Conservation (phyloP, 1,284 basidiomycete species). For the Puccinia triticina region DNA sequence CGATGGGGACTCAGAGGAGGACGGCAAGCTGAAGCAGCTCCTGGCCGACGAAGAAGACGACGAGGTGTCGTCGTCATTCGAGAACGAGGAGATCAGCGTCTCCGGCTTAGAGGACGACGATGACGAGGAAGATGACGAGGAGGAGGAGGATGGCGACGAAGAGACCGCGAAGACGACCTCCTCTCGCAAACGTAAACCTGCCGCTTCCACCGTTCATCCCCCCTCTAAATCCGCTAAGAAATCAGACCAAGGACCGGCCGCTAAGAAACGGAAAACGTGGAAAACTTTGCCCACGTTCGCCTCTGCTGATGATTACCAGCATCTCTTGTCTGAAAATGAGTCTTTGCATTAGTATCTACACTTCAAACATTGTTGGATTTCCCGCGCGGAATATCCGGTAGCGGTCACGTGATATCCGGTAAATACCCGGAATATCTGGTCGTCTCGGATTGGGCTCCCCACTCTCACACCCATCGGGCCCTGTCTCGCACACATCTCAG, state of each 20-base stretch:
- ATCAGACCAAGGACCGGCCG: slow-evolving; percentile 61
- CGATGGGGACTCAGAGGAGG: slow-evolving; percentile 14
- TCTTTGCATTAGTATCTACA: background rate
- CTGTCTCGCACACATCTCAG: too few relatives aligned
- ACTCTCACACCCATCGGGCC: too few relatives aligned
- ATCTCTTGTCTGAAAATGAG: slow-evolving; percentile 72
- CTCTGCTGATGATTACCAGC: slow-evolving; percentile 91
- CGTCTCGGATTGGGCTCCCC: too few relatives aligned
- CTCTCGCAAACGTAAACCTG: slow-evolving; percentile 51
- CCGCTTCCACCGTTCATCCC: slow-evolving; percentile 52
- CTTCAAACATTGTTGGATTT: too few relatives aligned
- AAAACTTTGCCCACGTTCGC: slow-evolving; percentile 81
- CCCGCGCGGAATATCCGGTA: too few relatives aligned
- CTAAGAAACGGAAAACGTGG: slow-evolving; percentile 67
- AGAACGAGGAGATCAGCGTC: slow-evolving; percentile 55
- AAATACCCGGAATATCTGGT: too few relatives aligned
- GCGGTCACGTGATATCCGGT: too few relatives aligned
- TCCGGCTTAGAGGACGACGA: slow-evolving; percentile 58
- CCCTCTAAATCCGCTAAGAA: slow-evolving; percentile 56
- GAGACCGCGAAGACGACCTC: background rate
- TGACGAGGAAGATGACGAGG: background rate
- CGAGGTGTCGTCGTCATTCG: slow-evolving; percentile 54
- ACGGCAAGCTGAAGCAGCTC: slow-evolving; percentile 54
- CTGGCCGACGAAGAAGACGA: slow-evolving; percentile 69
- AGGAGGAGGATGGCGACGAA: background rate